Evolutionary conservation across 495 filamentous ascomycete genomes (phyloP).

Genomic region (Cetradonia linearis): DNA sequence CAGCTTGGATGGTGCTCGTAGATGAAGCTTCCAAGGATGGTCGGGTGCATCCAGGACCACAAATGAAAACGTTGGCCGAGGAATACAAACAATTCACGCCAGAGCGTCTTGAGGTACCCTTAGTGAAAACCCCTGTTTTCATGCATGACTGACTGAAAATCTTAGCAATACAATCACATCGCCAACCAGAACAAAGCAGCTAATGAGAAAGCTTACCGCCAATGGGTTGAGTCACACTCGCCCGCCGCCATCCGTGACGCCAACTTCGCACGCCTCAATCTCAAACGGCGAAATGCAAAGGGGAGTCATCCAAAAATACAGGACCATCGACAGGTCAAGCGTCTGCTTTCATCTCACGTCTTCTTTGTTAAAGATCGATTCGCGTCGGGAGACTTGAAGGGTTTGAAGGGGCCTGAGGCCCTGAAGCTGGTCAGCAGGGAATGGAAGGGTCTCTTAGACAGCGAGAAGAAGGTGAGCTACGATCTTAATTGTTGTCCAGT

Average conservation of each 20-base stretch:
- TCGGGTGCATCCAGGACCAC: background rate
- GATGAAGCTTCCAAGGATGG: conserved; percentile 16
- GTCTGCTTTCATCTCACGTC: conserved; percentile 30
- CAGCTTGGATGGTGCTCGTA: conserved; percentile 26
- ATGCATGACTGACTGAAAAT: conserved; percentile 10
- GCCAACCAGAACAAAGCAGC: conserved; percentile 39
- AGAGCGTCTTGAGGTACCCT: conserved; percentile 33
- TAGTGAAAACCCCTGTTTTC: background rate
- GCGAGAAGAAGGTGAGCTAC: conserved; percentile 46
- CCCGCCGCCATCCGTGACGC: conserved; percentile 48
- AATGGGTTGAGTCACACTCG: conserved; percentile 52
- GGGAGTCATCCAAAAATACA: conserved; percentile 28
- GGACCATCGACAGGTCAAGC: conserved; percentile 53
- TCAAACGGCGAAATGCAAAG: conserved; percentile 31
- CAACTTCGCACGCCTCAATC: conserved; percentile 48
- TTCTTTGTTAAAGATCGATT: conserved; percentile 41
- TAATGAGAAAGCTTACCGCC: conserved; percentile 37
- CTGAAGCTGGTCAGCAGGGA: conserved; percentile 33
- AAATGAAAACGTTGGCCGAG: conserved; percentile 21
- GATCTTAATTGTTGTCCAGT: background rate
- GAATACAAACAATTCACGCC: conserved; percentile 25
- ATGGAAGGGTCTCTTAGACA: conserved; percentile 45
- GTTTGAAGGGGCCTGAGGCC: conserved; percentile 27
- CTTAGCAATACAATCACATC: conserved; percentile 41
- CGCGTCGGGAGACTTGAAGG: conserved; percentile 38